Conservation (phyloP, 2,329 filamentous ascomycete species). For the Ophiostoma ips region DNA sequence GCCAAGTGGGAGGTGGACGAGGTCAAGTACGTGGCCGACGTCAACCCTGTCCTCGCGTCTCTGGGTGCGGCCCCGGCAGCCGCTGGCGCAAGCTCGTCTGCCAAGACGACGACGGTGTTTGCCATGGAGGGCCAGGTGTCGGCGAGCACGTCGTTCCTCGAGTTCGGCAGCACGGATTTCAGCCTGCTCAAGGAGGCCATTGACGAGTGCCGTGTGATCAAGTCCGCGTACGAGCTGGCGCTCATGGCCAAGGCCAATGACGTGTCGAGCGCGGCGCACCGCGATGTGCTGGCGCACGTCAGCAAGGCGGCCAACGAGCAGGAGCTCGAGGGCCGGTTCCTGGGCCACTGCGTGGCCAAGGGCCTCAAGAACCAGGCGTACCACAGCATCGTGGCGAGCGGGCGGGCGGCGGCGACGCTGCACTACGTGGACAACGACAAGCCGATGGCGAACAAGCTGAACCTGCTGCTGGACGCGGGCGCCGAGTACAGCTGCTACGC, state of each 20-base stretch:
- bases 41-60: constrained; percentile 55
- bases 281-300: constrained; percentile 45
- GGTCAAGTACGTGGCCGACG: constrained; percentile 56
- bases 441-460: constrained; percentile 54
- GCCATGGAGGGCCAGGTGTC: constrained; percentile 70
- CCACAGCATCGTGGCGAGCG: constrained; percentile 70
- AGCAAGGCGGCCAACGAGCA: constrained; percentile 58
- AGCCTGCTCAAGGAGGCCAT: constrained; percentile 45
- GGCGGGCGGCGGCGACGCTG: constrained; percentile 67
- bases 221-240: constrained; percentile 62
- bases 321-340: constrained; percentile 69
- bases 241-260: constrained; percentile 59
- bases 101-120: constrained; percentile 34
- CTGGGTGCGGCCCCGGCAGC: constrained; percentile 27
- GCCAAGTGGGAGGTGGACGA: constrained; percentile 69
- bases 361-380: constrained; percentile 78
- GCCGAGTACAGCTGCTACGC: constrained; percentile 63
- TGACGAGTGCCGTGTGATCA: constrained; percentile 54
- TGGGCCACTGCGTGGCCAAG: constrained; percentile 60
- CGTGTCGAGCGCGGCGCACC: constrained; percentile 54
- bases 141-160: constrained; percentile 54
- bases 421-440: constrained; percentile 77
- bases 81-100: neutral
- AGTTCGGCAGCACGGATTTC: constrained; percentile 52
- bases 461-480: constrained; percentile 75